These are phyloP conservation scores for Pythium angustatum DNA, from an alignment of 352 stramenopile genomes.

Conservation along the genomic window DNA sequence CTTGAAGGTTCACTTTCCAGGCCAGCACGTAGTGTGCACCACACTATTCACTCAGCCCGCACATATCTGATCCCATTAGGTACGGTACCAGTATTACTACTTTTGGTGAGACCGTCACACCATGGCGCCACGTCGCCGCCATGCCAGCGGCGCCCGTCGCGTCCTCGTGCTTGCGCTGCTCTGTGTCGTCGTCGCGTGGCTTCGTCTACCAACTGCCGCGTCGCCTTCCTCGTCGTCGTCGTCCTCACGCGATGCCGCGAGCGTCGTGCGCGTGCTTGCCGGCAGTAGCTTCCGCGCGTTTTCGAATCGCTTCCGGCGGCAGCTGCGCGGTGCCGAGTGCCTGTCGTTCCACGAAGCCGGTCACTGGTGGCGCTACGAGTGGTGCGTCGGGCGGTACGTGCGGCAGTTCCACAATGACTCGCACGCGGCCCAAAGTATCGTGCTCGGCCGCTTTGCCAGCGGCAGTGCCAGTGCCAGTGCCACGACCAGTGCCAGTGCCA, in stretches of 20 bases:
- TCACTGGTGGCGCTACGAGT: conserved; percentile 87
- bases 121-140: conserved; percentile 24
- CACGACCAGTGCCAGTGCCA: no score
- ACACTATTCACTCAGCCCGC: background rate
- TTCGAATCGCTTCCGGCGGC: conserved; percentile 66
- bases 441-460: conserved; percentile 43
- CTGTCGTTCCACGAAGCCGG: conserved; percentile 58
- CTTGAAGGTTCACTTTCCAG: conserved; percentile 3
- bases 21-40: background rate
- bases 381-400: conserved; percentile 70
- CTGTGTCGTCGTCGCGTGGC: background rate
- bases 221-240: background rate
- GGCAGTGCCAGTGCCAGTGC: no score
- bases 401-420: conserved; percentile 60
- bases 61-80: background rate
- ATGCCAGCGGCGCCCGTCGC: background rate
- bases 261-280: conserved; percentile 60
- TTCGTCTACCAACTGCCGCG: background rate
- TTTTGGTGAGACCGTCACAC: no score
- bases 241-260: conserved; percentile 19
- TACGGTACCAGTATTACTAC: background rate
- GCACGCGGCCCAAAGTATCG: conserved; percentile 27
- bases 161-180: conserved; percentile 3
- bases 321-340: conserved; percentile 49
- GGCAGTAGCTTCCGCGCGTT: conserved; percentile 64